phyloP scores from a whole-genome alignment of 805 yeast genomes.

The Nakazawaea siamensis region DNA sequence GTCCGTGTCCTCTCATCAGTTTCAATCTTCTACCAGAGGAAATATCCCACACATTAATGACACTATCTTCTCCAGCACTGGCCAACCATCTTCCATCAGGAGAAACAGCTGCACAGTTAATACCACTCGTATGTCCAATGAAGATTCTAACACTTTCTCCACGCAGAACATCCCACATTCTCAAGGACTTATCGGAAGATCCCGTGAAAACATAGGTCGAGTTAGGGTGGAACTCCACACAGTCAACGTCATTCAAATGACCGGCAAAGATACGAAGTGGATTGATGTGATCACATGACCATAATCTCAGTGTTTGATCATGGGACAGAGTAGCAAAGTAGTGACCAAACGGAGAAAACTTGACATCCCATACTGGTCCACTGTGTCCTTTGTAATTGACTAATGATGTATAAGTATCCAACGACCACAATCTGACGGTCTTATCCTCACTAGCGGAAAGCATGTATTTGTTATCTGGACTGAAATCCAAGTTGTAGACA shows the following conservation, averaged over 20 bases:
- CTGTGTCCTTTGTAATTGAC: conserved; percentile 96
- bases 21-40: conserved; percentile 86
- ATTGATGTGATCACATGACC: conserved; percentile 98
- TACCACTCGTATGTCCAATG: conserved; percentile 87
- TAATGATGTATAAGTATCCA: conserved; percentile 81
- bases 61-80: conserved; percentile 87
- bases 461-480: conserved; percentile 81
- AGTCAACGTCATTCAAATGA: conserved; percentile 92
- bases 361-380: conserved; percentile 96
- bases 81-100: conserved; percentile 98
- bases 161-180: conserved; percentile 95
- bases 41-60: conserved; percentile 87
- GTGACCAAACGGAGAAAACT: conserved; percentile 91
- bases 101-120: conserved; percentile 77
- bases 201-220: conserved; percentile 94
- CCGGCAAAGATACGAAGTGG: conserved; percentile 97
- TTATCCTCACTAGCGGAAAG: conserved; percentile 86
- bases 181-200: conserved; percentile 86
- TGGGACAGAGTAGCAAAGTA: conserved; percentile 98
- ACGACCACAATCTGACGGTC: conserved; percentile 88
- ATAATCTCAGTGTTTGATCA: conserved; percentile 93
- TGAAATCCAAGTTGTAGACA: conserved; percentile 82
- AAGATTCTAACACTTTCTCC: conserved; percentile 90
- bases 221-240: conserved; percentile 93
- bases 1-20: conserved; percentile 92